These are phyloP conservation scores for Maudiozyma barnettii DNA, from an alignment of 805 yeast genomes.

Conservation along the genomic window DNA sequence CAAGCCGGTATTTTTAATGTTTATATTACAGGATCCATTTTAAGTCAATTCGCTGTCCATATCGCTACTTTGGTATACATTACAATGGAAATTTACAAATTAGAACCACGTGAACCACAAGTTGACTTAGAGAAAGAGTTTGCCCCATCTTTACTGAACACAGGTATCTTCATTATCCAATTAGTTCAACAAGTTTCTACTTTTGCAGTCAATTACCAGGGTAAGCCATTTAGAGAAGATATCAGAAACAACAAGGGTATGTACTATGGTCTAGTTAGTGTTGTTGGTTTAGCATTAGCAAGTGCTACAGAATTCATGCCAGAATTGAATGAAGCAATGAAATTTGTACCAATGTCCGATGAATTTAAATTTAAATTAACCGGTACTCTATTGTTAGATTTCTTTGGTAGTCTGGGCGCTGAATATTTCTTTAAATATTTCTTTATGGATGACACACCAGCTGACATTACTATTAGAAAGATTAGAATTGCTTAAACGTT, in stretches of 20 bases:
- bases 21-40: conserved; percentile 94
- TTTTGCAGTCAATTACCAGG: conserved; percentile 95
- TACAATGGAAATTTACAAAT: conserved; percentile 68
- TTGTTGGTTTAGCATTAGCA: conserved; percentile 74
- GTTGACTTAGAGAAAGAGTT: conserved; percentile 85
- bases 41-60: conserved; percentile 94
- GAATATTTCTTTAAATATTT: conserved; percentile 74
- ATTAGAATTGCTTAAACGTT: conserved; percentile 4
- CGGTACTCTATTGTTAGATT: conserved; percentile 60
- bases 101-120: conserved; percentile 89
- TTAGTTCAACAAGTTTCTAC: conserved; percentile 95
- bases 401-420: conserved; percentile 63
- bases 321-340: conserved; percentile 85
- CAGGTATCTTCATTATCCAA: conserved; percentile 91
- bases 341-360: conserved; percentile 76
- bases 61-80: conserved; percentile 73
- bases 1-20: conserved; percentile 93
- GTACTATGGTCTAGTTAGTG: conserved; percentile 92
- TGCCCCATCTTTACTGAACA: conserved; percentile 81
- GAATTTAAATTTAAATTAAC: conserved; percentile 74
- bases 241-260: conserved; percentile 87
- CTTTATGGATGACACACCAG: conserved; percentile 85
- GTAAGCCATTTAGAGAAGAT: conserved; percentile 90
- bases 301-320: conserved; percentile 94
- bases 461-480: conserved; percentile 62